Percentiles rank a stretch among this genome's conserved stretches.
phyloP scores from a whole-genome alignment of 1,284 basidiomycete genomes.

The Ganoderma leucocontextum region DNA sequence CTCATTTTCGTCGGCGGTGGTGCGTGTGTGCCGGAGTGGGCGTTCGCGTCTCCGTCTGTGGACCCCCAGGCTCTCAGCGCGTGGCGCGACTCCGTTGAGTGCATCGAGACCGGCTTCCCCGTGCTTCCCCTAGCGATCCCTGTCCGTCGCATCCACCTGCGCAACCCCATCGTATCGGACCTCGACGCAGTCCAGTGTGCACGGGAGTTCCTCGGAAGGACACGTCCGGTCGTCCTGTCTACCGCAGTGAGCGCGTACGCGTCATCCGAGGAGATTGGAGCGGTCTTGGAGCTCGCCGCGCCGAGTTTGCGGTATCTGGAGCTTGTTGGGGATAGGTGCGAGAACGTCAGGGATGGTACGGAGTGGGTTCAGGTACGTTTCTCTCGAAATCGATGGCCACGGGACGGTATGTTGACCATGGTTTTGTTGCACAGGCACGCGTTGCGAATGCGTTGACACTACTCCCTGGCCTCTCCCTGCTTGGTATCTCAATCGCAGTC shows the following conservation, averaged over 20 bases:
- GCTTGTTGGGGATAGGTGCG: slow-evolving; percentile 30
- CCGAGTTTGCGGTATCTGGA: slow-evolving; percentile 28
- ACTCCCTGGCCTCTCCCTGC: slow-evolving; percentile 17
- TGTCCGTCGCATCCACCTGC: slow-evolving; percentile 26
- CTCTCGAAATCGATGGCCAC: background rate
- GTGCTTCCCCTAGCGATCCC: slow-evolving; percentile 28
- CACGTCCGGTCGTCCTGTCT: slow-evolving; percentile 31
- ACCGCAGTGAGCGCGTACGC: slow-evolving; percentile 19
- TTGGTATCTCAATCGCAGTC: slow-evolving; percentile 25
- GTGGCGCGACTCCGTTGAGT: slow-evolving; percentile 24
- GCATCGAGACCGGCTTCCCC: slow-evolving; percentile 27
- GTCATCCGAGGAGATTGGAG: slow-evolving; percentile 24
- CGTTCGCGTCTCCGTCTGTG: slow-evolving; percentile 14
- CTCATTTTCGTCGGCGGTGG: slow-evolving; percentile 30
- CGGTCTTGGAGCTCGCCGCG: slow-evolving; percentile 24
- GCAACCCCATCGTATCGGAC: slow-evolving; percentile 27
- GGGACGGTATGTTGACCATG: slow-evolving; percentile 10
- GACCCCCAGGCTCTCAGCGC: slow-evolving; percentile 17
- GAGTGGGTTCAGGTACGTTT: slow-evolving; percentile 29
- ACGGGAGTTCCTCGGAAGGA: slow-evolving; percentile 28
- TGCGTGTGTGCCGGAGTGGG: slow-evolving; percentile 29
- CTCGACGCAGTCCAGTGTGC: slow-evolving; percentile 23
- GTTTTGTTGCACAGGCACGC: slow-evolving; percentile 5
- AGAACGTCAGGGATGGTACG: slow-evolving; percentile 21
- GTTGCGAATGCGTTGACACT: slow-evolving; percentile 22